These are phyloP conservation scores for Stagonosporopsis chrysanthemi DNA, from an alignment of 2,329 filamentous ascomycete genomes.

Conservation along the genomic window DNA sequence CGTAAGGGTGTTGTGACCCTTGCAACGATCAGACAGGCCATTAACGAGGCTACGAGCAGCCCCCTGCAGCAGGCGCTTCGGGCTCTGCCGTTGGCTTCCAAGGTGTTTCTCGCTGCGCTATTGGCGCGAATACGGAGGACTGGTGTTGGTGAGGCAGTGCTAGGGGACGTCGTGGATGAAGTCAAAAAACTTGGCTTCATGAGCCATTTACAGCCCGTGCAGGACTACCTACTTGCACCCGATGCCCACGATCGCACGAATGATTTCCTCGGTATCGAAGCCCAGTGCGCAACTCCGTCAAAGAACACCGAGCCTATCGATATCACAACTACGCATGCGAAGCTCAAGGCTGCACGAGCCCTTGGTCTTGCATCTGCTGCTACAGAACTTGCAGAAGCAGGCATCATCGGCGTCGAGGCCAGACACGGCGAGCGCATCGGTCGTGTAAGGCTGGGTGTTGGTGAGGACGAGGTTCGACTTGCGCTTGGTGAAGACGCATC, in stretches of 20 bases:
- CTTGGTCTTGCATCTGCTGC: slow-evolving; percentile 74
- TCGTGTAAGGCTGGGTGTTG: slow-evolving; percentile 83
- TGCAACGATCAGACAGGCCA: slow-evolving; percentile 89
- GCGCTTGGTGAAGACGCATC: slow-evolving; percentile 89
- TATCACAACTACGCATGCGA: slow-evolving; percentile 32
- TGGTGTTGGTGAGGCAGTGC: slow-evolving; percentile 83
- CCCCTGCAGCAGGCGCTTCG: slow-evolving; percentile 90
- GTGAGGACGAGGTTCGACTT: slow-evolving; percentile 88
- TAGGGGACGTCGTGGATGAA: slow-evolving; percentile 91
- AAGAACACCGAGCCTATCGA: slow-evolving; percentile 29
- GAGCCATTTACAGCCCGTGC: slow-evolving; percentile 66
- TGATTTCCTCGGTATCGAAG: slow-evolving; percentile 13
- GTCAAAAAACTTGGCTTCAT: slow-evolving; percentile 72
- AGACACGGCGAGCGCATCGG: slow-evolving; percentile 82
- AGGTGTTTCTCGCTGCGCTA: slow-evolving; percentile 85
- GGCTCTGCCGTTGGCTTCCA: slow-evolving; percentile 79
- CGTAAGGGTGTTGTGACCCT: slow-evolving; percentile 77
- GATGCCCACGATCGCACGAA: slow-evolving; percentile 38
- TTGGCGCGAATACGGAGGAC: slow-evolving; percentile 80
- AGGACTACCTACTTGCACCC: slow-evolving; percentile 64
- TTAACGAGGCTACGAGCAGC: slow-evolving; percentile 92
- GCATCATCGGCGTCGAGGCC: slow-evolving; percentile 84
- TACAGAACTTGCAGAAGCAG: slow-evolving; percentile 83
- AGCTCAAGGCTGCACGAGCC: slow-evolving; percentile 53
- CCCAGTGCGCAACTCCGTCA: slow-evolving; percentile 23